Percentiles rank a stretch among this genome's conserved stretches.
Conservation (phyloP, 352 stramenopile species). For the Phytophthora foliorum region DNA sequence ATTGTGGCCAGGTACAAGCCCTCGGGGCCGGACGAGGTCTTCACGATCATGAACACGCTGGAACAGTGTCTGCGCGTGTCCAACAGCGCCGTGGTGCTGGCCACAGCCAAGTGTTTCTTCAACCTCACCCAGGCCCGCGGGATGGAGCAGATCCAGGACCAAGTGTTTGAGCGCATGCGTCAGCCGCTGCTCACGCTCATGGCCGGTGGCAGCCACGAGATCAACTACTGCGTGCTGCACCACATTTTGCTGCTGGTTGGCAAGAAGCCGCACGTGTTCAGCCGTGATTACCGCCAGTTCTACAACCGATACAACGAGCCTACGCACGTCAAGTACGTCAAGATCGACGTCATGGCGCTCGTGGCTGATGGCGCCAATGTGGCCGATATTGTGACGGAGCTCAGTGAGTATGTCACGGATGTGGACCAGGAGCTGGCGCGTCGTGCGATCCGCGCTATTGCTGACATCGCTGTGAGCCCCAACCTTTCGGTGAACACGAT, state of each 20-base stretch:
- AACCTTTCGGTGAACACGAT: slow-evolving; percentile 64
- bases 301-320: slow-evolving; percentile 99
- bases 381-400: slow-evolving; percentile 97
- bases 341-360: slow-evolving; percentile 96
- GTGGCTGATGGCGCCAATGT: slow-evolving; percentile 96
- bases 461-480: slow-evolving; percentile 92
- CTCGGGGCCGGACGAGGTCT: slow-evolving; percentile 95
- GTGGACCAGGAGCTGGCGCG: slow-evolving; percentile 94
- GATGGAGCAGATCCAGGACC: slow-evolving; percentile 91
- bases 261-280: slow-evolving; percentile 96
- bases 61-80: slow-evolving; percentile 96
- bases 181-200: slow-evolving; percentile 99
- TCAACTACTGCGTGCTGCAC: slow-evolving; percentile 97
- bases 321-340: slow-evolving; percentile 98
- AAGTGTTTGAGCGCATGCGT: slow-evolving; percentile 93
- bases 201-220: slow-evolving; percentile 92
- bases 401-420: slow-evolving; percentile 97
- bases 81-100: slow-evolving; percentile 97
- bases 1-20: slow-evolving; percentile 96
- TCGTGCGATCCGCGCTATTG: slow-evolving; percentile 94
- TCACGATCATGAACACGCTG: slow-evolving; percentile 98
- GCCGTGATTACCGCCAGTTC: slow-evolving; percentile 98
- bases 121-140: slow-evolving; percentile 91
- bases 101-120: slow-evolving; percentile 98
- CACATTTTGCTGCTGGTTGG: slow-evolving; percentile 97